Conservation (phyloP, 768 basidiomycete species). For the Holtermannia corniformis region DNA sequence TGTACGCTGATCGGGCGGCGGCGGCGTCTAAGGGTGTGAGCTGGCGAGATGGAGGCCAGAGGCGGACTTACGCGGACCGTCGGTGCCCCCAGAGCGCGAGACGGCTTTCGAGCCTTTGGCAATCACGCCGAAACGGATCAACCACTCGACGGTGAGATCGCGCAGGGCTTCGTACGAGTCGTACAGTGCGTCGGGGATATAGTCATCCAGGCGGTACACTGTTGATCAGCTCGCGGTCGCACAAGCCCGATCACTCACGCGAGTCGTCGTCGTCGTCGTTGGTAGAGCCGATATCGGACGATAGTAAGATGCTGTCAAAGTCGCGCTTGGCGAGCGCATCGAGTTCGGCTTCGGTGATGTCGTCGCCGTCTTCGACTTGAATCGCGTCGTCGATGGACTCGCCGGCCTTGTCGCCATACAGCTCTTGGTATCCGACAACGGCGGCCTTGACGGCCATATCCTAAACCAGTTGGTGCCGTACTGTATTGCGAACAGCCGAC, state of each 20-base stretch:
- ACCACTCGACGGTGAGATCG: conserved; percentile 53
- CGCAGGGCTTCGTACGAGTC: conserved; percentile 64
- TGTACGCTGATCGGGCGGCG: conserved; percentile 36
- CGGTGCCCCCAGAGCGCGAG: conserved; percentile 3
- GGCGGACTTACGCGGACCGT: conserved; percentile 28
- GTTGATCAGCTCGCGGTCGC: conserved; percentile 5
- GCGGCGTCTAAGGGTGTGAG: conserved; percentile 31
- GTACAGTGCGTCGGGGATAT: conserved; percentile 71
- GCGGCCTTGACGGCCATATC: conserved; percentile 98
- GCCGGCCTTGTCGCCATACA: conserved; percentile 4
- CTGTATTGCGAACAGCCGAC: background rate
- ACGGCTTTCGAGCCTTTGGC: conserved; percentile 18
- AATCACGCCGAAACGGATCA: conserved; percentile 58
- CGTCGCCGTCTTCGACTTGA: conserved; percentile 17
- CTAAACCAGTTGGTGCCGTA: conserved; percentile 9
- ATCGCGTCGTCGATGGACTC: conserved; percentile 32
- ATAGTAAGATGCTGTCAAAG: conserved; percentile 62
- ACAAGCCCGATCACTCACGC: conserved; percentile 48
- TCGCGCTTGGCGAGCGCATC: conserved; percentile 50
- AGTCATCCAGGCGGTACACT: conserved; percentile 74
- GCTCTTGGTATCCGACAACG: conserved; percentile 79
- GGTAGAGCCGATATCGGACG: conserved; percentile 62
- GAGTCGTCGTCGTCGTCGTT: conserved; percentile 45
- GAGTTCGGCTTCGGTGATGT: conserved; percentile 46
- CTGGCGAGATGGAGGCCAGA: background rate